A percentile compares a stretch with the other conserved stretches of the same genome.
Conservation (phyloP, 805 yeast genomes). For the Saccharomycopsis oosterbeekiorum region DNA sequence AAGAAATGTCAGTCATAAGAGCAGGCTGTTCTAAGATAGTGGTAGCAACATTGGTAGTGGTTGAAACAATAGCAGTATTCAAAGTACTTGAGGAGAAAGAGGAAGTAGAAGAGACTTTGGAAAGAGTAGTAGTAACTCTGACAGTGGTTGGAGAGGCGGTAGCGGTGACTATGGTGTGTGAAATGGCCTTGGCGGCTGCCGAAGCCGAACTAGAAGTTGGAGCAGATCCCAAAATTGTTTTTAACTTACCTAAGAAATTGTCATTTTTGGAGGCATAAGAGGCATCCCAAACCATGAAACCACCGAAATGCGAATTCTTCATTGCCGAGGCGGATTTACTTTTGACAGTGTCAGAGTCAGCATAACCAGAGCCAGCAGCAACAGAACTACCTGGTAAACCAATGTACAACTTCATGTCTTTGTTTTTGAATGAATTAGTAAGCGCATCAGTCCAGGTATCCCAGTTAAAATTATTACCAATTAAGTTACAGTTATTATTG, state of each 20-base stretch:
- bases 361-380: conserved; percentile 37
- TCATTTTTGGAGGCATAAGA: conserved; percentile 23
- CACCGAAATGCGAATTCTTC: conserved; percentile 11
- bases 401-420: conserved; percentile 49
- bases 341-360: conserved; percentile 30
- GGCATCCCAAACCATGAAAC: conserved; percentile 17
- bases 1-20: not conserved
- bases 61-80: not conserved
- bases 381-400: conserved; percentile 35
- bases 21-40: not conserved
- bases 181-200: not conserved
- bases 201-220: not conserved
- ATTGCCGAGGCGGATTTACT: conserved; percentile 18
- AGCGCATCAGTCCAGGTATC: conserved; percentile 69
- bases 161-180: not conserved
- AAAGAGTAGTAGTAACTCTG: not conserved
- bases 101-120: not conserved
- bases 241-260: conserved; percentile 6
- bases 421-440: conserved; percentile 47
- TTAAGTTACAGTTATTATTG: conserved; percentile 59
- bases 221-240: conserved; percentile 8
- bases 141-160: conserved; percentile 12
- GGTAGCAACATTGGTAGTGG: not conserved
- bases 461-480: conserved; percentile 44
- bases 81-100: not conserved